These are phyloP conservation scores for Perkinsus marinus DNA, from an alignment of 169 alveolate species.

Conservation along the genomic window DNA sequence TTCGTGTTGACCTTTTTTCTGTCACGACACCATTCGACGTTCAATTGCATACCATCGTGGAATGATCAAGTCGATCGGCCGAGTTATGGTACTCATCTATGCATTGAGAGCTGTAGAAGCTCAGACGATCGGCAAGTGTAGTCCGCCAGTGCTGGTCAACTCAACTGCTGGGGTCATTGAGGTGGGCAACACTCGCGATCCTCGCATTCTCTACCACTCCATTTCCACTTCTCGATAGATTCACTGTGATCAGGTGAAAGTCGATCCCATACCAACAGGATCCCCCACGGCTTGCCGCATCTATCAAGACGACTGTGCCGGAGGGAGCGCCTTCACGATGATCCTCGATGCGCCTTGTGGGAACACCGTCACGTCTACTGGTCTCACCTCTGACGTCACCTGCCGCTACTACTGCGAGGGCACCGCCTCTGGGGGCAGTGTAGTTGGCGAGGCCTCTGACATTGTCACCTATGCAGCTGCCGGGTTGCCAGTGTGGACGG, in stretches of 20 bases:
- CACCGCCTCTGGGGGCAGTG: not conserved
- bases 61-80: not conserved
- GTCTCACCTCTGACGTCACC: not conserved
- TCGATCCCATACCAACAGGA: not conserved
- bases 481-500: not conserved
- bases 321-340: not conserved
- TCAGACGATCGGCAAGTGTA: not conserved
- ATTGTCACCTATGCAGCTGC: constrained; percentile 7
- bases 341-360: not conserved
- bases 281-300: not conserved
- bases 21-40: no score
- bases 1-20: no score
- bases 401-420: not conserved
- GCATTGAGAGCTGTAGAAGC: not conserved
- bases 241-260: not conserved
- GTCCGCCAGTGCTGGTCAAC: not conserved
- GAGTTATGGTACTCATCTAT: not conserved
- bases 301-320: not conserved
- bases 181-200: no score
- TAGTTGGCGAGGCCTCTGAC: not conserved
- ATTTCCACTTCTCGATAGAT: not conserved
- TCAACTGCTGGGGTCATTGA: not conserved
- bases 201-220: not conserved
- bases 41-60: not conserved
- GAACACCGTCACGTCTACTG: not conserved